Evolutionary conservation across 2,329 filamentous ascomycete genomes (phyloP).

Genomic region (Colletotrichum nymphaeae): DNA sequence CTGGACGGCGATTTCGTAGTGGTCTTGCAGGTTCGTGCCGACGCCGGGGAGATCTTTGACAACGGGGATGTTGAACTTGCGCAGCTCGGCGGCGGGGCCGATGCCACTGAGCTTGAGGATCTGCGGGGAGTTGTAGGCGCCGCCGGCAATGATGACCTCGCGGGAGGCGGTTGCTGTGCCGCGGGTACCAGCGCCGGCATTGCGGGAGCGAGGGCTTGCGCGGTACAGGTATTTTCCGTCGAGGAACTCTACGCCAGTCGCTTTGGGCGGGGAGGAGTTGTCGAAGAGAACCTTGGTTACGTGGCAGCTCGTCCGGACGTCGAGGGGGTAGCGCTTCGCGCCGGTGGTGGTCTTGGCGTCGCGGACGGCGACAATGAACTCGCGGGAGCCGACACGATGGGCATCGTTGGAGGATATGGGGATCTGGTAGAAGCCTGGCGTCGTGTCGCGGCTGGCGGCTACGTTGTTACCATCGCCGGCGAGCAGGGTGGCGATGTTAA

Average conservation of each 20-base stretch:
- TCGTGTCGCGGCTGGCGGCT: conserved; percentile 54
- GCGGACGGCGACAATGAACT: conserved; percentile 64
- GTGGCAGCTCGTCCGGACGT: conserved; percentile 60
- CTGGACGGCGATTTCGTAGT: conserved; percentile 60
- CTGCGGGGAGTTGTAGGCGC: conserved; percentile 65
- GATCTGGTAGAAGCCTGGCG: conserved; percentile 66
- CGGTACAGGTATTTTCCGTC: conserved; percentile 58
- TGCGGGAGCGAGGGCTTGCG: conserved; percentile 52
- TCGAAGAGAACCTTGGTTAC: conserved; percentile 60
- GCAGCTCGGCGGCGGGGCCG: conserved; percentile 55
- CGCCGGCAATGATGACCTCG: conserved; percentile 63
- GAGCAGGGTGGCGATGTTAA: conserved; percentile 50
- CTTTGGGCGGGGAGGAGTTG: conserved; percentile 50
- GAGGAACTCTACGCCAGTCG: conserved; percentile 61
- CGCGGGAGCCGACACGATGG: conserved; percentile 64
- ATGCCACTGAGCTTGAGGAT: conserved; percentile 63
- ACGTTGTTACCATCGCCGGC: conserved; percentile 64
- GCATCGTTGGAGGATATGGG: conserved; percentile 64
- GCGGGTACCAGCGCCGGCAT: conserved; percentile 35
- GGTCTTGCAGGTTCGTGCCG: conserved; percentile 70
- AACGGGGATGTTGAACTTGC: conserved; percentile 53
- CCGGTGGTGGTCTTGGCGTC: conserved; percentile 61
- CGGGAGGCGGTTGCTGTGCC: conserved; percentile 46
- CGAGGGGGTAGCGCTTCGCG: conserved; percentile 65
- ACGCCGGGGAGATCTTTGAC: conserved; percentile 67